Percentiles rank a stretch among this genome's conserved stretches.
These are phyloP conservation scores for Cytospora mali DNA, from an alignment of 2,329 filamentous ascomycete genomes.

Conservation along the genomic window DNA sequence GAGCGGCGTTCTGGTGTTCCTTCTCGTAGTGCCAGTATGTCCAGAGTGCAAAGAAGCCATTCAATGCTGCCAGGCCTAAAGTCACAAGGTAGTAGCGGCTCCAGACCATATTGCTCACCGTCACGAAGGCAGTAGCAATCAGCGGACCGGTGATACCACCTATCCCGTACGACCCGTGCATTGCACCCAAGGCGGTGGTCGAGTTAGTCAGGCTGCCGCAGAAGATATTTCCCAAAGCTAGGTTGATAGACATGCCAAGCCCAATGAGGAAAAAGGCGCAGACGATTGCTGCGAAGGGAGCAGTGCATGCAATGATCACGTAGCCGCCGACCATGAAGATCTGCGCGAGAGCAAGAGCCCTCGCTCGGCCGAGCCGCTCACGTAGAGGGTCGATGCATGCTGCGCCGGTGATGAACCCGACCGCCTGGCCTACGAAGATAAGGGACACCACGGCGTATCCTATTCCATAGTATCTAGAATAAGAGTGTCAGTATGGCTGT, in stretches of 20 bases:
- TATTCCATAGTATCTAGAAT: conserved; percentile 64
- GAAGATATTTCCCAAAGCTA: conserved; percentile 63
- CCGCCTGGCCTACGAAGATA: conserved; percentile 77
- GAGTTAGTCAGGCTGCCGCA: conserved; percentile 56
- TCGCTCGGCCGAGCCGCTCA: conserved; percentile 65
- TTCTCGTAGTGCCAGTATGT: conserved; percentile 71
- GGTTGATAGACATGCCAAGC: conserved; percentile 57
- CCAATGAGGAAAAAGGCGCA: conserved; percentile 70
- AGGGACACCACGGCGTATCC: conserved; percentile 79
- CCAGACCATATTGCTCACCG: conserved; percentile 62
- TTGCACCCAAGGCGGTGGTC: conserved; percentile 59
- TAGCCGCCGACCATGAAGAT: conserved; percentile 62
- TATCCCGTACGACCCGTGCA: conserved; percentile 70
- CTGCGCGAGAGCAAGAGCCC: conserved; percentile 62
- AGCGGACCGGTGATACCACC: conserved; percentile 70
- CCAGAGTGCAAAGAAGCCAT: conserved; percentile 63
- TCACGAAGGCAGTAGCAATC: conserved; percentile 73
- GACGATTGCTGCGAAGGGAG: conserved; percentile 71
- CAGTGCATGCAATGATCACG: conserved; percentile 65
- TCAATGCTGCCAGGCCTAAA: conserved; percentile 59
- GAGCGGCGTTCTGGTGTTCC: conserved; percentile 45
- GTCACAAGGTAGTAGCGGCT: conserved; percentile 72
- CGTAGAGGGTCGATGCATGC: conserved; percentile 68
- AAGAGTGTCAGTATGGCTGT: conserved; percentile 9
- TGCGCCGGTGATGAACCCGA: conserved; percentile 76